Evolutionary conservation across 2,329 filamentous ascomycete species (phyloP).

Genomic region (Ophiostoma ulmi): DNA sequence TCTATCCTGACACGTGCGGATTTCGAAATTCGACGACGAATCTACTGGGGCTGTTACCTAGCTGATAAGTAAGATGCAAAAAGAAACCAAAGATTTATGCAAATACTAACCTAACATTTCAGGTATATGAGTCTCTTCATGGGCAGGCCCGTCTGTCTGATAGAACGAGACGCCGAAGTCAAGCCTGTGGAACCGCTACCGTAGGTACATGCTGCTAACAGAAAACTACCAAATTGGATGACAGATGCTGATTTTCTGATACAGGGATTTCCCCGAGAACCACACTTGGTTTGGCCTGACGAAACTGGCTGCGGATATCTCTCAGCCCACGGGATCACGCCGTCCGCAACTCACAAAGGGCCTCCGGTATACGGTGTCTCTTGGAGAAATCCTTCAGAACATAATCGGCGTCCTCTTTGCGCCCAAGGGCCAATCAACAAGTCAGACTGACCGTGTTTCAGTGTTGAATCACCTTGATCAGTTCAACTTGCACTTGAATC

Average conservation of each 20-base stretch:
- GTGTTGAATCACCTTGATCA: not conserved
- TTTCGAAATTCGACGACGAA: constrained; percentile 1
- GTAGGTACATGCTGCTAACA: not conserved
- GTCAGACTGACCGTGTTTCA: not conserved
- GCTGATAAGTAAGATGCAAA: not conserved
- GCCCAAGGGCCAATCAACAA: not conserved
- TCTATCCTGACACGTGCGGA: not conserved
- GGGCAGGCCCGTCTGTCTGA: not conserved
- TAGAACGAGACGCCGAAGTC: not conserved
- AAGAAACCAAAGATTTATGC: not conserved
- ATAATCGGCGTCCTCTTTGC: constrained; percentile 9
- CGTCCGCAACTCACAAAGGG: not conserved
- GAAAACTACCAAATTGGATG: not conserved
- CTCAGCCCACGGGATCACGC: not conserved
- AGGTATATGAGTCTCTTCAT: constrained; percentile 8
- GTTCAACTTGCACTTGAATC: not conserved
- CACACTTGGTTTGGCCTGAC: constrained; percentile 1
- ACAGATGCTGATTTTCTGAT: not conserved
- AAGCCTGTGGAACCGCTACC: constrained; percentile 2
- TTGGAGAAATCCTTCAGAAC: not conserved
- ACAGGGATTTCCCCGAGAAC: not conserved
- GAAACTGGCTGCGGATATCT: not conserved
- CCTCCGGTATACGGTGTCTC: not conserved
- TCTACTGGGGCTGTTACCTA: constrained; percentile 8
- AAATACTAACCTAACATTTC: not conserved